phyloP scores from a whole-genome alignment of 352 stramenopile genomes.

The Aphanomyces euteiches region DNA sequence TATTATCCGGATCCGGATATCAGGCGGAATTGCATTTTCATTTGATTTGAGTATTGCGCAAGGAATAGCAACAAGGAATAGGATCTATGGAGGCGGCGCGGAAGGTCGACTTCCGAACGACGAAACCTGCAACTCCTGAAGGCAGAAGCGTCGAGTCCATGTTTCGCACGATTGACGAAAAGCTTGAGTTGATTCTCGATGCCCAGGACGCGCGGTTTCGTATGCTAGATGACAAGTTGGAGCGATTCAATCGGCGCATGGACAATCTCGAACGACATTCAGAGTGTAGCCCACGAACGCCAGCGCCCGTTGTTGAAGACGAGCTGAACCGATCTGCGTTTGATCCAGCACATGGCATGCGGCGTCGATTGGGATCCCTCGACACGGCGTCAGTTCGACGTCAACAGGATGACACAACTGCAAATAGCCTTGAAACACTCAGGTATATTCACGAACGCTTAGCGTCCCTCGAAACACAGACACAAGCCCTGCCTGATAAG shows the following conservation, averaged over 20 bases:
- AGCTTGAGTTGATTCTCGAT: constrained; percentile 16
- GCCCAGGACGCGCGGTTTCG: constrained; percentile 15
- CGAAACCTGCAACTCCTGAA: not conserved
- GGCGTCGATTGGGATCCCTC: constrained; percentile 3
- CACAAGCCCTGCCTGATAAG: constrained; percentile 10
- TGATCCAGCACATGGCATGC: constrained; percentile 1
- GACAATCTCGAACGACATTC: constrained; percentile 1
- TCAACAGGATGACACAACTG: not conserved
- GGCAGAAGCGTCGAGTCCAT: constrained; percentile 6
- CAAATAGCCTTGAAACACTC: constrained; percentile 1
- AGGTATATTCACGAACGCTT: constrained; percentile 21
- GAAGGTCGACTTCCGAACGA: constrained; percentile 12
- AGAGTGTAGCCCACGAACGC: not conserved
- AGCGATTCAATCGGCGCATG: constrained; percentile 17
- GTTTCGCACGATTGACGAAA: constrained; percentile 21
- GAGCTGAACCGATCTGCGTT: not conserved
- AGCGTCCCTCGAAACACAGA: constrained; percentile 6
- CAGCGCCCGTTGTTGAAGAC: constrained; percentile 9
- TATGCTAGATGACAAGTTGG: constrained; percentile 17
- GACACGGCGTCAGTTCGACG: not conserved
- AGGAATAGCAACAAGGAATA: constrained; percentile 7
- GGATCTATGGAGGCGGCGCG: constrained; percentile 13
- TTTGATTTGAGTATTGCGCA: constrained; percentile 13
- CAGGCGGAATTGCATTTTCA: not conserved
- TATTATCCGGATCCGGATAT: constrained; percentile 12